These are phyloP conservation scores for Termitomyces sp. DNA, from an alignment of 768 basidiomycete genomes.

Conservation along the genomic window DNA sequence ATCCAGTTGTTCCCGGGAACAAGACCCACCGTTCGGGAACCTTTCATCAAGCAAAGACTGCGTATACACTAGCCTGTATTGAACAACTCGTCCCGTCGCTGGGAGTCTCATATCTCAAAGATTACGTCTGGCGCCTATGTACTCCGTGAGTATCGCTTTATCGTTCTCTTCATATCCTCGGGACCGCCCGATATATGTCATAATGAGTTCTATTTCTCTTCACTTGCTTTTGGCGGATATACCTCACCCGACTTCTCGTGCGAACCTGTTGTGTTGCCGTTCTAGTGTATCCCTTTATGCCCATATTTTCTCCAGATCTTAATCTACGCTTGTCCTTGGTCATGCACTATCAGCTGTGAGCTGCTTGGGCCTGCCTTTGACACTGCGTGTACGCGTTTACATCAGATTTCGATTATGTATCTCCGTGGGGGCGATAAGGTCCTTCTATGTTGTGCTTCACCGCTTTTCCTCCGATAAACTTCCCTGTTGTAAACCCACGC, in stretches of 20 bases:
- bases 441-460: background rate
- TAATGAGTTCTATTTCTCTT: background rate
- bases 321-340: background rate
- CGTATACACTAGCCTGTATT: conserved; percentile 68
- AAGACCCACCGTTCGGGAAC: background rate
- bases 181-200: background rate
- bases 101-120: conserved; percentile 45
- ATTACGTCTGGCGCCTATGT: conserved; percentile 56
- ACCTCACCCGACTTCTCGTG: background rate
- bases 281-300: background rate
- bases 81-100: conserved; percentile 75
- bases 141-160: conserved; percentile 49
- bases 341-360: background rate
- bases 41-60: conserved; percentile 38
- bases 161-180: conserved; percentile 4
- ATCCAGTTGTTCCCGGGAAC: conserved; percentile 7
- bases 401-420: background rate
- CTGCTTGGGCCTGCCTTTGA: background rate
- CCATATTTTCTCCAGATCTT: background rate
- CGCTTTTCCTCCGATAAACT: background rate
- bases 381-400: background rate
- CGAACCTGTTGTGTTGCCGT: background rate
- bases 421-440: background rate
- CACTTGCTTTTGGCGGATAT: background rate
- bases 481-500: conserved; percentile 3